A percentile compares a stretch with the other conserved stretches of the same genome.
phyloP scores from a whole-genome alignment of 2,329 filamentous ascomycete species.

The Alternaria longipes region DNA sequence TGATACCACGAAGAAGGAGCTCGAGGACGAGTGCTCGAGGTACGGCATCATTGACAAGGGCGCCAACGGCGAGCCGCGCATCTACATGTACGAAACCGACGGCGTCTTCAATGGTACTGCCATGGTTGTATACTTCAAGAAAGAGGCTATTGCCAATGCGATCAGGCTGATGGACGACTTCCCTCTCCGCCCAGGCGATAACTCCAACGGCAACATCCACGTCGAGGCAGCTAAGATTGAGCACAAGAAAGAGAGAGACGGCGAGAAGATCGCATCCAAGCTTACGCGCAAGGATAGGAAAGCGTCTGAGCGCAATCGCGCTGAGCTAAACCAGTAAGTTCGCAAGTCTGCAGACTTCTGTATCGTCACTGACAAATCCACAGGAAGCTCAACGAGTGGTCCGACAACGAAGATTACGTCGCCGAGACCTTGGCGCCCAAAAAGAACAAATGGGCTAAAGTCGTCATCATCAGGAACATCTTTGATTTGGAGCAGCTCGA shows the following conservation, averaged over 20 bases:
- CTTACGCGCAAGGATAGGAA: slow-evolving; percentile 75
- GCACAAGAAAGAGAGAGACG: slow-evolving; percentile 88
- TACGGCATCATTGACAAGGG: slow-evolving; percentile 95
- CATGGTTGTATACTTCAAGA: slow-evolving; percentile 92
- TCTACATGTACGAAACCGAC: slow-evolving; percentile 90
- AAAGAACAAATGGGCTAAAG: slow-evolving; percentile 73
- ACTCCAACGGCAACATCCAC: slow-evolving; percentile 66
- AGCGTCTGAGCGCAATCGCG: slow-evolving; percentile 90
- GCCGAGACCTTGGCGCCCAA: slow-evolving; percentile 55
- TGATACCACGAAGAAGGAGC: slow-evolving; percentile 81
- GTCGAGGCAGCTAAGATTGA: slow-evolving; percentile 87
- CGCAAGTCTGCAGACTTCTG: not conserved
- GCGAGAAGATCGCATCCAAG: slow-evolving; percentile 55
- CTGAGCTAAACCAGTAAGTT: slow-evolving; percentile 76
- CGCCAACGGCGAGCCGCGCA: slow-evolving; percentile 83
- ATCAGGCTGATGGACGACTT: slow-evolving; percentile 83
- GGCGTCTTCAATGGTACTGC: slow-evolving; percentile 95
- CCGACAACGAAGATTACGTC: slow-evolving; percentile 76
- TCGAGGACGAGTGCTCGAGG: slow-evolving; percentile 84
- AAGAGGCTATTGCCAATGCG: slow-evolving; percentile 88
- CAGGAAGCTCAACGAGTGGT: slow-evolving; percentile 93
- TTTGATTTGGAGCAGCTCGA: slow-evolving; percentile 87
- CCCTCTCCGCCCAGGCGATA: slow-evolving; percentile 73
- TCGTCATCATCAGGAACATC: slow-evolving; percentile 90
- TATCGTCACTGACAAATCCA: slow-evolving; percentile 12